Evolutionary conservation across 2,329 filamentous ascomycete genomes (phyloP), one percentile per base, ranked within the genome.

Genomic region (Sclerotinia glacialis): DNA sequence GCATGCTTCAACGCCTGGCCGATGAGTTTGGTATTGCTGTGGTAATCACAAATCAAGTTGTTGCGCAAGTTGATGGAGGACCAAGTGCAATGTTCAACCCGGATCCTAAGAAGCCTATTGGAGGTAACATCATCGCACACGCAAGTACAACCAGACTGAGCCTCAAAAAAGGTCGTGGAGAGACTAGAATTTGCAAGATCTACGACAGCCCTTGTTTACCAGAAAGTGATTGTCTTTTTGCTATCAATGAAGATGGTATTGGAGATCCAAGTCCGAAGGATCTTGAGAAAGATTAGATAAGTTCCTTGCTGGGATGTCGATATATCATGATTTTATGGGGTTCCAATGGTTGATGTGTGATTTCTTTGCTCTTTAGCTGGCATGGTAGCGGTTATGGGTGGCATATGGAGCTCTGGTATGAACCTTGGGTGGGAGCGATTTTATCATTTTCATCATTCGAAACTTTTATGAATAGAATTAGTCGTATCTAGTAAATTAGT

Each of bases 81-180:
- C 93, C 94, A 40, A 94, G 90, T 75, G 89, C 94, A 69, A 99
- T 99, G 95, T 99, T 97, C 83, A 99, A 99, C 73, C 95, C 96
- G 0, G 96, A 99, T 75, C 95, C 95, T 9, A 99, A 99, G 85
- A 99, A 99, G 79, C 95, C 95, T 0, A 97, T 99, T 77, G 95
- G 95, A 72, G 95, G 95, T 71, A 98, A 99, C 78, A 99, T 99
- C 72, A 98, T 99, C 77, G 95, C 96, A 3, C 95, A 99, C 78
- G 93, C 95, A 63, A 97, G 92, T 76, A 99, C 95, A 1, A 99
- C 95, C 2, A 85, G 95, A 75, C 85, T 99, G 73, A 97, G 93
- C 75, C 78, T 99, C 76, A 97, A 97, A 82, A 99, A 99, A 79
- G 96, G 95, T 1, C 85, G 95, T 65, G 95, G 86, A 40, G 95